Percentiles rank a stretch among this genome's conserved stretches.
These are phyloP conservation scores for Seiridium unicorne DNA, from an alignment of 2,329 filamentous ascomycete species.

Conservation along the genomic window DNA sequence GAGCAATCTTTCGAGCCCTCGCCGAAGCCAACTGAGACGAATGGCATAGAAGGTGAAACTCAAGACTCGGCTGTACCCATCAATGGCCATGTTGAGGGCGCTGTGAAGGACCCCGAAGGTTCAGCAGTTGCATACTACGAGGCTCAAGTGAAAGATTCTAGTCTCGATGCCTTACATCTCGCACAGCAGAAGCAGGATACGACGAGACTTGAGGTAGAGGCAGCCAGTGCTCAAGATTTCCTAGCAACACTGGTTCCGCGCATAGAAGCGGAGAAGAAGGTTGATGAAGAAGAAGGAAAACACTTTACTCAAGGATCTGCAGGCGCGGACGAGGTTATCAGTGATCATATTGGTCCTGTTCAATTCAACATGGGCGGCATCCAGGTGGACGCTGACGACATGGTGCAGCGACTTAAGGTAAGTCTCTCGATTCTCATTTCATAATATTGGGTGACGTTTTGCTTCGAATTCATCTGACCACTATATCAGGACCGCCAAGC, in stretches of 20 bases:
- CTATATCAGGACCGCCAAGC: conserved; percentile 53
- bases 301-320: conserved; percentile 29
- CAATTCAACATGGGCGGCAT: conserved; percentile 99
- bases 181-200: conserved; percentile 46
- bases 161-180: conserved; percentile 58
- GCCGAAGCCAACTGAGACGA: conserved; percentile 22
- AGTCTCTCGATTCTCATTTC: conserved; percentile 15
- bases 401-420: conserved; percentile 84
- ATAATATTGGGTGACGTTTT: background rate
- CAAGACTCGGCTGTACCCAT: conserved; percentile 1
- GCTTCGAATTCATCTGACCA: conserved; percentile 17
- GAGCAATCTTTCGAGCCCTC: conserved; percentile 50
- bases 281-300: conserved; percentile 43
- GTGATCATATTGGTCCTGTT: conserved; percentile 87
- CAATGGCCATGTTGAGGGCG: conserved; percentile 13
- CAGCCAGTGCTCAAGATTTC: conserved; percentile 76
- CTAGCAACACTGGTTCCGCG: conserved; percentile 71
- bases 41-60: background rate
- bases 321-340: conserved; percentile 43
- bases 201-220: conserved; percentile 58
- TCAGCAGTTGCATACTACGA: conserved; percentile 74
- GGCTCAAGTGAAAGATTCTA: conserved; percentile 74
- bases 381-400: conserved; percentile 91
- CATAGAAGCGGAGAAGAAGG: conserved; percentile 64
- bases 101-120: conserved; percentile 45